Evolutionary conservation across 495 filamentous ascomycete genomes (phyloP), one percentile per base, ranked within the genome.

Genomic region (Coniosporium apollinis): DNA sequence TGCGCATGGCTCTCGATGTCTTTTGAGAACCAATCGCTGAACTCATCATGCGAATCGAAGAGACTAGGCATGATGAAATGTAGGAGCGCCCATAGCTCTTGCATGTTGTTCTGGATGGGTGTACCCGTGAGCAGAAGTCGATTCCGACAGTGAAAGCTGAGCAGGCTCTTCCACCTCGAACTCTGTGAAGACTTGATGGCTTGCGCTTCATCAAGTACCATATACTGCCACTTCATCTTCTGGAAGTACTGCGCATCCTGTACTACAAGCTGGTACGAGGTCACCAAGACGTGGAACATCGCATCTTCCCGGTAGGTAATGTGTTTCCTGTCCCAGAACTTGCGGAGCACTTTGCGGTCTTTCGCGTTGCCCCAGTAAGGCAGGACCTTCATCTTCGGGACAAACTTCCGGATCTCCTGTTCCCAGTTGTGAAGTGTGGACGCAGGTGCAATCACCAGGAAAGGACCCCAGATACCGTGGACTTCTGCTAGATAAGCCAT

Each of bases 51-150:
- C 2, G 85, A 94, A 52, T 97, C 89, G 58, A 97, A 97, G 16
- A 97, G 64, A 25, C 79, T 91, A 9, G 89, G 89, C 89, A 97
- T 97, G 62, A 97, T 97, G 57, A 97, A 97, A 66, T 97, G 89
- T 22, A 97, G 64, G 41, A 97, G 62, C 25, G 89, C 89, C 89
- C 89, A 97, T 32, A 97, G 60, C 59, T 97, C 89, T 55, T 97
- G 89, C 89, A 97, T 97, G 64, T 94, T 96, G 58, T 97, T 97
- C 57, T 97, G 89, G 50, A 97, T 97, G 2, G 89, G 89, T 5
- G 89, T 97, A 60, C 89, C 89, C 1, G 89, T 97, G 16, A 97
- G 71, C 26, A 97, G 62, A 6, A 97, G 72, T 39, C 89, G 79
- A 57, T 97, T 97, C 28, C 89, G 82, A 57, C 87, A 97, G 51